Percentiles rank a stretch among this genome's conserved stretches.
phyloP scores from a whole-genome alignment of 345 rosid genomes.

The Hibiscus mutabilis region DNA sequence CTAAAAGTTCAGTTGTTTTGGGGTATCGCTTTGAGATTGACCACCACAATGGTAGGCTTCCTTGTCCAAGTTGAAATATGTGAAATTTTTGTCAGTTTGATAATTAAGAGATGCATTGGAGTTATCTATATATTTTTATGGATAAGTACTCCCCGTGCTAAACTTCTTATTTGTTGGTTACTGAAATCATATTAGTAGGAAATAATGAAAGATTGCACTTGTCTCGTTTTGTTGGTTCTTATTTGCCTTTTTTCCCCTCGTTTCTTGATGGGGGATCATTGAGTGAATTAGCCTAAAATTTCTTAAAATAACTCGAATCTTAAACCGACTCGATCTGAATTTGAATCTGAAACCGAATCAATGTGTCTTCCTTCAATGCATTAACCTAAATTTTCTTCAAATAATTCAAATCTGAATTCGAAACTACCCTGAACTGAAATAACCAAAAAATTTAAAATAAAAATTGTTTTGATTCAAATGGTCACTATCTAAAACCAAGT shows the following conservation, averaged over 20 bases:
- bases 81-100: not conserved
- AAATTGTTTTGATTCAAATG: too few relatives aligned
- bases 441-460: too few relatives aligned
- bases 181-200: conserved; percentile 3
- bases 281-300: too few relatives aligned
- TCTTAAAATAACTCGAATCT: too few relatives aligned
- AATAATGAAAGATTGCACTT: conserved; percentile 1
- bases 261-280: too few relatives aligned
- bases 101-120: not conserved
- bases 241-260: too few relatives aligned
- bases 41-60: not conserved
- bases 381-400: too few relatives aligned
- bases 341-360: too few relatives aligned
- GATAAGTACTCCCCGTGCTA: not conserved
- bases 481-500: not conserved
- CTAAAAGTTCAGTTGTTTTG: conserved; percentile 12
- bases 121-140: not conserved
- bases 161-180: not conserved
- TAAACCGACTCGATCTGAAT: too few relatives aligned
- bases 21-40: not conserved
- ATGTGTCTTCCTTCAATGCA: too few relatives aligned
- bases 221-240: not conserved
- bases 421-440: too few relatives aligned
- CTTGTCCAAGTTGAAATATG: not conserved
- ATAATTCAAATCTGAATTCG: too few relatives aligned